These are phyloP conservation scores for Tulasnella sp. DNA, from an alignment of 768 basidiomycete genomes.

Conservation along the genomic window DNA sequence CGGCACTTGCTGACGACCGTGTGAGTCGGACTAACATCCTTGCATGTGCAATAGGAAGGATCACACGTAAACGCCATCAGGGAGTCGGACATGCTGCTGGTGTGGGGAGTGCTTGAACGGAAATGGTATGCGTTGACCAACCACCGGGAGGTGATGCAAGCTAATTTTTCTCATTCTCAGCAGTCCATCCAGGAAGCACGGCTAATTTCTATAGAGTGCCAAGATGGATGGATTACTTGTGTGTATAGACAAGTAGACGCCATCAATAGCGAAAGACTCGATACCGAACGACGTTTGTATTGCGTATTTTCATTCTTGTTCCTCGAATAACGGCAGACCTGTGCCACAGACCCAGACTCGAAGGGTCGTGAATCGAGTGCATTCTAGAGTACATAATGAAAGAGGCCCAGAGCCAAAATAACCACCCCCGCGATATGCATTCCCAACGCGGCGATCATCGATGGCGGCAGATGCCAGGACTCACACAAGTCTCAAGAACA, in stretches of 20 bases:
- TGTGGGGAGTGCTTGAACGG: neutral
- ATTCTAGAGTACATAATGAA: neutral
- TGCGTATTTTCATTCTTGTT: neutral
- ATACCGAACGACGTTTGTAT: neutral
- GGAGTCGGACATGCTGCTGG: neutral
- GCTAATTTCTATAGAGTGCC: neutral
- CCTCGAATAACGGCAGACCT: neutral
- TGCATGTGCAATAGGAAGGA: constrained; percentile 1
- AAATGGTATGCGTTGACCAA: neutral
- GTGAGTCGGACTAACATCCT: neutral
- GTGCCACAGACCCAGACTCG: neutral
- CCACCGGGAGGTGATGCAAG: neutral
- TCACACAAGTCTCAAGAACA: constrained; percentile 12
- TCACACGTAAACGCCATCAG: neutral
- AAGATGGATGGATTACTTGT: neutral
- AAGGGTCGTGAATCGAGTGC: neutral
- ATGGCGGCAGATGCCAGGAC: neutral
- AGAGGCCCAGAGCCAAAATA: neutral
- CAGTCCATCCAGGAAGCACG: neutral
- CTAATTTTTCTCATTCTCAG: neutral
- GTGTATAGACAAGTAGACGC: neutral
- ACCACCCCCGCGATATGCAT: constrained; percentile 5
- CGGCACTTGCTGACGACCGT: constrained; percentile 1
- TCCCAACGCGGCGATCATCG: constrained; percentile 2
- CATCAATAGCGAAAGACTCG: neutral